Percentiles rank a stretch among this genome's conserved stretches.
These are phyloP conservation scores for Carpinus fangiana DNA, from an alignment of 306 rosid species.

Conservation along the genomic window DNA sequence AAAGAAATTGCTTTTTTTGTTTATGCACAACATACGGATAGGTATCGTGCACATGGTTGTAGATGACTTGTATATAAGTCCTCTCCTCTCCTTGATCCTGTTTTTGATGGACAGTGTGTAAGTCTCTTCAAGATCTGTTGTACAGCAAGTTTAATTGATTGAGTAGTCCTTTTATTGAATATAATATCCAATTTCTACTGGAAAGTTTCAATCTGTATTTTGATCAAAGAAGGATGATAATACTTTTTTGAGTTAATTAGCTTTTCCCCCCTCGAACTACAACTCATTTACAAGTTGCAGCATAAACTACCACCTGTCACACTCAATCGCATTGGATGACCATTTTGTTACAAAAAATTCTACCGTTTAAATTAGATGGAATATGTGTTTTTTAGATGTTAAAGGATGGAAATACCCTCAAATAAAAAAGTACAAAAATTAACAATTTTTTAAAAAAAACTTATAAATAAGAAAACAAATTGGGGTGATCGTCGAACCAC, in stretches of 20 bases:
- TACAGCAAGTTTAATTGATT: not conserved
- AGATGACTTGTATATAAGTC: not conserved
- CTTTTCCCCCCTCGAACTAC: too few relatives aligned
- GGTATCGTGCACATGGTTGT: not conserved
- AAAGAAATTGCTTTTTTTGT: not conserved
- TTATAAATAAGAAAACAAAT: too few relatives aligned
- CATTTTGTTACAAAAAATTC: too few relatives aligned
- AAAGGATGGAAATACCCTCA: too few relatives aligned
- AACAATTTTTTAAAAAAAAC: too few relatives aligned
- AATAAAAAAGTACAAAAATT: too few relatives aligned
- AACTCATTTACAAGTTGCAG: too few relatives aligned
- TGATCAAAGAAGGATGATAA: not conserved
- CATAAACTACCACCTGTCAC: too few relatives aligned
- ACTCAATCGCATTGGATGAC: too few relatives aligned
- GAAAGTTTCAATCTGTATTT: not conserved
- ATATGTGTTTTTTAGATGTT: too few relatives aligned
- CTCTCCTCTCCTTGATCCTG: not conserved
- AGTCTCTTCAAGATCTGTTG: not conserved
- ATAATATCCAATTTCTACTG: not conserved
- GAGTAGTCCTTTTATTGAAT: not conserved
- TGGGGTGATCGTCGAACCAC: too few relatives aligned
- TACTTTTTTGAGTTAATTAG: not conserved
- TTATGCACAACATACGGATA: not conserved
- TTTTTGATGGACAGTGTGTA: not conserved
- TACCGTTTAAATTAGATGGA: too few relatives aligned